Base-by-base conservation (phyloP, 345 rosid genomes). In the Acer negundo region DNA sequence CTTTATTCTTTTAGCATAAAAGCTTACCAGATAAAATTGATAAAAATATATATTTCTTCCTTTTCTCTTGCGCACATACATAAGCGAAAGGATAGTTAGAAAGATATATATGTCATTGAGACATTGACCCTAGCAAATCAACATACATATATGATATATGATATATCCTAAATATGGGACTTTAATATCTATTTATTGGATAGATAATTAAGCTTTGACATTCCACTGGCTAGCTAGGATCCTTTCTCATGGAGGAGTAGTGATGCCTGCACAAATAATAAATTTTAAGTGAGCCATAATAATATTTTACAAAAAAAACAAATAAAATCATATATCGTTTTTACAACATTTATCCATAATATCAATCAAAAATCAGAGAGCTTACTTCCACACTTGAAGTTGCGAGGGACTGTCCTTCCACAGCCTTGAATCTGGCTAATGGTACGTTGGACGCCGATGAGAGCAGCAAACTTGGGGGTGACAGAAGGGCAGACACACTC, bases 321-420 rank as follows among this genome's bases (percentile, higher is more conserved):
- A 72, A 2, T 55, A 12, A 72, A 38, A 31, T 31, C 35, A 31
- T 31, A 31, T 31, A 31, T 28, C 31, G 31, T 28, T 28, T 28
- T 28, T 28, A 28, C 31, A 28, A 28, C 31, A 28, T 28, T 28
- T 28, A 28, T 31, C 35, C 35, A 31, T 31, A 31, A 31, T 31
- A 31, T 31, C 35, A 31, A 31, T 31, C 35, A 31, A 31, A 31
- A 31, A 4, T 31, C 35, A 66, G 42, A 35, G 69, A 16, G 47
- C 46, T 42, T 42, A 75, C 79, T 80, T 75, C 79, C 79, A 56
- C 79, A 75, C 44, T 80, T 80, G 79, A 75, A 80, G 72, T 80
- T 75, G 51, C 42, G 83, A 31, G 83, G 83, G 17, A 80, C 79
- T 2, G 73, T 66, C 44, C 79, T 64, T 51, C 83, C 83, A 22